phyloP scores from a whole-genome alignment of 2,329 filamentous ascomycete genomes.

The Colletotrichum agaves region DNA sequence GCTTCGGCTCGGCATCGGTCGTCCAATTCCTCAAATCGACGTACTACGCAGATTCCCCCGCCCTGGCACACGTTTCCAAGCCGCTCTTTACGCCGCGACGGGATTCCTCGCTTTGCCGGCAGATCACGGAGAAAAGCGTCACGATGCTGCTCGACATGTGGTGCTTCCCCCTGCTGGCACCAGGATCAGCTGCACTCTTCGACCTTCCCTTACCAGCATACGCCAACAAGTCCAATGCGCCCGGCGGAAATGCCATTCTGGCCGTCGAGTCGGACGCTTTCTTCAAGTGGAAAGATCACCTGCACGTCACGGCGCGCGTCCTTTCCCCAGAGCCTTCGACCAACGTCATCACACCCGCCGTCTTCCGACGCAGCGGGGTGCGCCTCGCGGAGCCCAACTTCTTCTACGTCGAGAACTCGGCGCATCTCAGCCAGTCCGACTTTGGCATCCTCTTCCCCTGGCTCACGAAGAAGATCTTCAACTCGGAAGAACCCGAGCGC shows the following conservation, averaged over 20 bases:
- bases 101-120: conserved; percentile 66
- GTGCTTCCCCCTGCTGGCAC: conserved; percentile 77
- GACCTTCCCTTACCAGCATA: conserved; percentile 80
- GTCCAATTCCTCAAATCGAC: conserved; percentile 83
- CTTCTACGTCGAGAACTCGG: conserved; percentile 79
- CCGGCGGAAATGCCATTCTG: conserved; percentile 70
- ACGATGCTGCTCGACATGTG: conserved; percentile 82
- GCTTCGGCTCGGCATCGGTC: conserved; percentile 80
- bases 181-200: conserved; percentile 71
- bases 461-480: conserved; percentile 68
- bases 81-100: conserved; percentile 70
- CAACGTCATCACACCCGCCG: conserved; percentile 51
- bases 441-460: conserved; percentile 86
- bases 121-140: conserved; percentile 75
- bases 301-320: conserved; percentile 73
- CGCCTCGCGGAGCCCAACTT: conserved; percentile 68
- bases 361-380: conserved; percentile 55
- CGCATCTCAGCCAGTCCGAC: conserved; percentile 85
- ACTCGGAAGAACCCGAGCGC: conserved; percentile 67
- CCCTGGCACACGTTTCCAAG: conserved; percentile 58
- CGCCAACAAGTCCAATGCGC: conserved; percentile 58
- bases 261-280: conserved; percentile 82
- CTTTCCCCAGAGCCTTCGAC: conserved; percentile 67
- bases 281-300: conserved; percentile 79
- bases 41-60: conserved; percentile 69